These are phyloP conservation scores for Populus alba DNA, from an alignment of 345 rosid genomes.

Conservation along the genomic window DNA sequence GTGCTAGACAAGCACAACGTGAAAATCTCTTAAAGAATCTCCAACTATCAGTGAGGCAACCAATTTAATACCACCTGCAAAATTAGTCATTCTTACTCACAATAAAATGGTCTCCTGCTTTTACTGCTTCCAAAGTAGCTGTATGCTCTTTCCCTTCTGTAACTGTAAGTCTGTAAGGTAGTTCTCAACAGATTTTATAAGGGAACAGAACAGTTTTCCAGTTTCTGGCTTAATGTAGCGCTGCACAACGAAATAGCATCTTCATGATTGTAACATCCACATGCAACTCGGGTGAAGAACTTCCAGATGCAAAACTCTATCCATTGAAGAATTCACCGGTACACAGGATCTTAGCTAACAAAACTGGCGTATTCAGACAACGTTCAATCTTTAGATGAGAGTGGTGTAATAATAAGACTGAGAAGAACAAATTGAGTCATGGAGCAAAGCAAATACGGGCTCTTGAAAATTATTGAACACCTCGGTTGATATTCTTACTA, in stretches of 20 bases:
- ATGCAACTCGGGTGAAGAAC: neutral
- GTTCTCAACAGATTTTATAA: constrained; percentile 23
- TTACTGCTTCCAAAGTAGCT: neutral
- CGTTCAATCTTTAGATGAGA: no score
- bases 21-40: neutral
- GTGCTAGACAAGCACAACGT: neutral
- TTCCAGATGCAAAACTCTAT: neutral
- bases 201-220: constrained; percentile 32
- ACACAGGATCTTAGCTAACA: neutral
- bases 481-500: neutral
- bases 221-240: constrained; percentile 41
- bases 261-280: neutral
- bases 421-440: neutral
- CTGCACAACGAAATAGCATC: constrained; percentile 21
- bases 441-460: neutral
- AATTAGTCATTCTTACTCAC: neutral
- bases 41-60: neutral
- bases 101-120: neutral
- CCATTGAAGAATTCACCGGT: neutral
- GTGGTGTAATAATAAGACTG: neutral
- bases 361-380: neutral
- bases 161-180: constrained; percentile 21
- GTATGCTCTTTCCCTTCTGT: neutral
- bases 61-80: neutral
- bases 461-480: neutral